Conservation (phyloP, 176 grass and related monocot genomes). For the Pontederia paniculata region DNA sequence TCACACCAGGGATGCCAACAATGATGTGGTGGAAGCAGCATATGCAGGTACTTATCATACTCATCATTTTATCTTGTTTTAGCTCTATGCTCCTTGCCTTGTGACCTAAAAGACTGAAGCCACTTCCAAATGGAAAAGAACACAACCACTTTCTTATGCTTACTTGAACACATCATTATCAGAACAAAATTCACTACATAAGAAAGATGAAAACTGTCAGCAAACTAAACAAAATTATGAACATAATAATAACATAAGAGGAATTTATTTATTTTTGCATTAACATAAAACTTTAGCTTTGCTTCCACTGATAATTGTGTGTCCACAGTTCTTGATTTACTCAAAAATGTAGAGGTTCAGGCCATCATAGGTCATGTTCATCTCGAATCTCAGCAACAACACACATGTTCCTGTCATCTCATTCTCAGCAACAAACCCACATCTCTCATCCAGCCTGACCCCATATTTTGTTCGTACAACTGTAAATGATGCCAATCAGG, state of each 20-base stretch:
- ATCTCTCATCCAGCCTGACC: slow-evolving; percentile 7
- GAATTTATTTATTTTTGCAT: too few relatives aligned
- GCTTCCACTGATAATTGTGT: background rate
- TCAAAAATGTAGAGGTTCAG: slow-evolving; percentile 33
- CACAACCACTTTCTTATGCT: too few relatives aligned
- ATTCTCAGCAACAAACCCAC: slow-evolving; percentile 38
- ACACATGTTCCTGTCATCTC: slow-evolving; percentile 37
- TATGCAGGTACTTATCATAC: slow-evolving; percentile 10
- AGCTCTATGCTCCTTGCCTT: too few relatives aligned
- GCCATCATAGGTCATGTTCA: slow-evolving; percentile 33
- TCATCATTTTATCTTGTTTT: too few relatives aligned
- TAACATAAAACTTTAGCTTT: too few relatives aligned
- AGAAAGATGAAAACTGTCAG: too few relatives aligned
- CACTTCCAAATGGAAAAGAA: too few relatives aligned
- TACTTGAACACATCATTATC: too few relatives aligned
- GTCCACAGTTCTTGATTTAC: slow-evolving; percentile 15
- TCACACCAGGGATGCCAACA: slow-evolving; percentile 25
- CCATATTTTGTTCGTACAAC: slow-evolving; percentile 49
- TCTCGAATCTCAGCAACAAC: slow-evolving; percentile 34
- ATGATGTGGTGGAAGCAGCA: slow-evolving; percentile 2
- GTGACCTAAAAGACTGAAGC: too few relatives aligned
- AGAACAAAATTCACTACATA: too few relatives aligned
- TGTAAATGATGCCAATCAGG: slow-evolving; percentile 25
- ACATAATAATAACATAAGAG: too few relatives aligned
- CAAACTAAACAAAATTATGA: too few relatives aligned